Base-by-base conservation (phyloP, 2,329 filamentous ascomycete species). In the Exophiala sideris region DNA sequence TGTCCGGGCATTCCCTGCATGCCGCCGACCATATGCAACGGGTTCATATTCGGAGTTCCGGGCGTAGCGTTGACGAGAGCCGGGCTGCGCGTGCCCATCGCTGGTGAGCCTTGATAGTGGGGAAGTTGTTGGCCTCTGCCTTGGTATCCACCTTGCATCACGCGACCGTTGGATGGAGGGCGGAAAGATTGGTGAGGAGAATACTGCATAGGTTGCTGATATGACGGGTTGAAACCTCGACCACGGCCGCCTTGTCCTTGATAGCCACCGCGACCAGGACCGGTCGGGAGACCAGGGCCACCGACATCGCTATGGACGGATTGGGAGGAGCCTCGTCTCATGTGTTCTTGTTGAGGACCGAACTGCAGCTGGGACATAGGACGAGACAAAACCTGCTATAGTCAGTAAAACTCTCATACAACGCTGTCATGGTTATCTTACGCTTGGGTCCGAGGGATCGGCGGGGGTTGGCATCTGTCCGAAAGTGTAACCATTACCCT, bases 281-380 rank as follows among this genome's bases (percentile, higher is more conserved):
- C 78, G 61, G 73, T 71, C 57, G 71, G 75, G 69, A 76, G 72
- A 65, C 72, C 75, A 67, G 82, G 81, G 68, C 80, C 84, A 70
- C 79, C 82, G 71, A 86, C 81, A 60, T 91, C 87, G 68, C 83
- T 84, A 70, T 92, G 88, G 60, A 84, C 80, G 18, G 89, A 95
- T 67, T 94, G 90, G 35, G 87, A 87, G 29, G 92, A 96, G 69
- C 92, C 88, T 64, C 90, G 87, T 66, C 92, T 87, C 65, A 89
- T 82, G 72, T 97, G 91, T 66, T 87, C 87, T 50, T 82, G 75
- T 56, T 79, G 81, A 64, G 84, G 77, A 56, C 80, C 77, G 60
- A 81, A 77, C 56, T 81, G 80, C 62, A 81, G 81, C 63, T 85
- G 82, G 56, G 83, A 79, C 62, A 83, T 77, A 45, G 86, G 82